Evolutionary conservation across 148 eudicot genomes (phyloP).

Genomic region (Amaranthus palmeri): DNA sequence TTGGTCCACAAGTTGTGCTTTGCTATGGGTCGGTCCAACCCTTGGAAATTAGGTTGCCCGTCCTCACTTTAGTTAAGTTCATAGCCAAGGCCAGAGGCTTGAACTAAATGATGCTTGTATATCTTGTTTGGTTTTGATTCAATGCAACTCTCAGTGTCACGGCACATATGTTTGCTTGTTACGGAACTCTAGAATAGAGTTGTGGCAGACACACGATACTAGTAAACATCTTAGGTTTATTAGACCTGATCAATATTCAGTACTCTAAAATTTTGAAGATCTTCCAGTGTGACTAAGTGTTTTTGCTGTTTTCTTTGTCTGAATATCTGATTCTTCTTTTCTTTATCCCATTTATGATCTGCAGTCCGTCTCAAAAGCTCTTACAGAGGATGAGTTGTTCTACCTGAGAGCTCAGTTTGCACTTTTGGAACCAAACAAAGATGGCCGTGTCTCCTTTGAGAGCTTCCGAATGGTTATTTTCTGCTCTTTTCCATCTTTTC

Average conservation of each 20-base stretch:
- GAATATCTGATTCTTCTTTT: background rate
- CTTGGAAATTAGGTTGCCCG: too few species aligned
- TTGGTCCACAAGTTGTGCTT: too few species aligned
- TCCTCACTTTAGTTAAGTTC: too few species aligned
- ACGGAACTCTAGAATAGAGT: background rate
- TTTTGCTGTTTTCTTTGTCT: background rate
- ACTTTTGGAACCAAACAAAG: constrained; percentile 28
- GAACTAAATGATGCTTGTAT: background rate
- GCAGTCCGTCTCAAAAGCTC: constrained; percentile 68
- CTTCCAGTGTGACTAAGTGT: background rate
- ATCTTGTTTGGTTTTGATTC: background rate
- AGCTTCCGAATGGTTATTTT: constrained; percentile 30
- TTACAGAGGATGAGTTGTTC: constrained; percentile 58
- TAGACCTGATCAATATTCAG: background rate
- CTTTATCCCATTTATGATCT: constrained; percentile 1
- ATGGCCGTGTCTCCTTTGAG: constrained; percentile 30
- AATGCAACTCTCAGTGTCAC: background rate
- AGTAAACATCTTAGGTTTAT: background rate
- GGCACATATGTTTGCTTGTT: background rate
- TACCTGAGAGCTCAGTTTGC: constrained; percentile 53
- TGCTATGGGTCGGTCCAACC: too few species aligned
- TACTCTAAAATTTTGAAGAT: background rate
- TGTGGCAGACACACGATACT: background rate
- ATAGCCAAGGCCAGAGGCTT: background rate
- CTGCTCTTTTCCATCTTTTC: background rate